A percentile compares a stretch with the other conserved stretches of the same genome.
Conservation (phyloP, 176 grass and related monocot genomes). For the Avena eriantha region DNA sequence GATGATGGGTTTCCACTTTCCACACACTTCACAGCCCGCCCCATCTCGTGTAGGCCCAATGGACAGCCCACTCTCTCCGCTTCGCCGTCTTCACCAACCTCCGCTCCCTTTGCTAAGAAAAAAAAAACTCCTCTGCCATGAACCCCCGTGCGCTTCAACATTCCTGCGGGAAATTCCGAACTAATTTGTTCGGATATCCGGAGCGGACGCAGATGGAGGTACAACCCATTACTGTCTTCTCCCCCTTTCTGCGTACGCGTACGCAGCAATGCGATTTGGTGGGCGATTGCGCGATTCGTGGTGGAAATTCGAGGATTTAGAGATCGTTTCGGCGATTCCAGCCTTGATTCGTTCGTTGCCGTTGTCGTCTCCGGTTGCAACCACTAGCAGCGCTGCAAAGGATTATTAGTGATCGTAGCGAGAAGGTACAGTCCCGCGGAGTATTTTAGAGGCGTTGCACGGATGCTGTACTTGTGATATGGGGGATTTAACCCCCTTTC, state of each 20-base stretch:
- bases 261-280: background rate
- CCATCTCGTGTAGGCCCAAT: background rate
- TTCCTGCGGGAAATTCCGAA: background rate
- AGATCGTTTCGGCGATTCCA: background rate
- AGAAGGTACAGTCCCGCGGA: background rate
- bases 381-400: conserved; percentile 6
- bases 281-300: background rate
- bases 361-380: background rate
- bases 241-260: background rate
- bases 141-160: background rate
- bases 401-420: background rate
- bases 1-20: background rate
- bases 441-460: conserved; percentile 4
- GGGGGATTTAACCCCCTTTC: background rate
- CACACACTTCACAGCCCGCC: background rate
- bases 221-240: too few species aligned
- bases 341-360: background rate
- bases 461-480: background rate
- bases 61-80: background rate
- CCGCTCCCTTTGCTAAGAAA: too few species aligned
- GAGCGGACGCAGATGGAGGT: background rate
- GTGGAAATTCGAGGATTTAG: background rate
- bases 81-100: background rate
- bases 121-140: background rate
- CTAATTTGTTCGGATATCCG: background rate